Percentiles rank a stretch among this genome's conserved stretches.
Conservation (phyloP, 805 yeast species). For the Yamadazyma scolyti region DNA sequence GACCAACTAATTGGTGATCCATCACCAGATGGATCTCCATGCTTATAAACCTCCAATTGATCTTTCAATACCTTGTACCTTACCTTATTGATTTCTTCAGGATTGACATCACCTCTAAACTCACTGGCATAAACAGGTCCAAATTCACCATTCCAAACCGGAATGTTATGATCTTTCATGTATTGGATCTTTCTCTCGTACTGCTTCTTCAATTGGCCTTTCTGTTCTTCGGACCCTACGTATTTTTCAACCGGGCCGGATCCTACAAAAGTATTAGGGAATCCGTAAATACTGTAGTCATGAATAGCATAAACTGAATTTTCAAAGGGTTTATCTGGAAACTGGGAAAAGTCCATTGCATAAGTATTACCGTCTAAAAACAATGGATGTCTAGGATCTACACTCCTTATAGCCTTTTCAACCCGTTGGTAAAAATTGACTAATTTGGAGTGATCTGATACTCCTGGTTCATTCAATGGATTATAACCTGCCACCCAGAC, state of each 20-base stretch:
- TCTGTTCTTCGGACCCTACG: slow-evolving; percentile 30
- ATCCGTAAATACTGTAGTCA: slow-evolving; percentile 44
- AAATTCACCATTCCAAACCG: slow-evolving; percentile 55
- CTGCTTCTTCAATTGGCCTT: slow-evolving; percentile 29
- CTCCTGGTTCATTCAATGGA: slow-evolving; percentile 52
- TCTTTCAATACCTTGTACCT: slow-evolving; percentile 43
- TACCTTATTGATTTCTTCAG: slow-evolving; percentile 32
- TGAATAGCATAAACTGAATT: slow-evolving; percentile 49
- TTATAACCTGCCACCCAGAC: slow-evolving; percentile 54
- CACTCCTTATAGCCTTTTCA: slow-evolving; percentile 37
- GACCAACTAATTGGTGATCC: slow-evolving; percentile 46
- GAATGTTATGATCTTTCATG: slow-evolving; percentile 36
- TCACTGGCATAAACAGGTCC: slow-evolving; percentile 48
- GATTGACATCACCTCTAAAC: slow-evolving; percentile 38
- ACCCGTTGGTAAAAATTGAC: slow-evolving; percentile 34
- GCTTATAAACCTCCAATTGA: slow-evolving; percentile 41
- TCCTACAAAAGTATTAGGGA: slow-evolving; percentile 40
- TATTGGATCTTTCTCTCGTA: slow-evolving; percentile 43
- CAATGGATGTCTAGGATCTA: slow-evolving; percentile 47
- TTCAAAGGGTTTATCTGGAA: slow-evolving; percentile 39
- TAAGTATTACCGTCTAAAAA: slow-evolving; percentile 51
- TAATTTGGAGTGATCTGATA: slow-evolving; percentile 38
- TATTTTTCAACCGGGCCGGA: slow-evolving; percentile 22
- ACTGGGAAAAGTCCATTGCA: slow-evolving; percentile 47
- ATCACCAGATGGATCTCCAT: slow-evolving; percentile 49